phyloP scores from a whole-genome alignment of 331 rosid species.

The Ulmus americana region DNA sequence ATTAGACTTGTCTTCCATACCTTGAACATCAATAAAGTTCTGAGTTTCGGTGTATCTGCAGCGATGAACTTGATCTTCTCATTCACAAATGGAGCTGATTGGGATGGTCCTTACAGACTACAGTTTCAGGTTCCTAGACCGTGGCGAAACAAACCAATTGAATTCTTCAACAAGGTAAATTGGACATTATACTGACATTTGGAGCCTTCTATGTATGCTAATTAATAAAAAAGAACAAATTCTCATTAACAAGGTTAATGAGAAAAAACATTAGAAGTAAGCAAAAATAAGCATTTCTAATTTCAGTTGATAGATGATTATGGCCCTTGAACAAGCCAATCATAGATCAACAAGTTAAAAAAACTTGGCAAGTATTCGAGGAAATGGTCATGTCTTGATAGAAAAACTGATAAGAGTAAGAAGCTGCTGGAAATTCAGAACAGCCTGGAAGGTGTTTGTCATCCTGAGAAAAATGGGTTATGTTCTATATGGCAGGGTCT shows the following conservation, averaged over 20 bases:
- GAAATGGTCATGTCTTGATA: neutral
- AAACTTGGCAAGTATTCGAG: slow-evolving; percentile 1
- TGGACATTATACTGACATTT: slow-evolving; percentile 4
- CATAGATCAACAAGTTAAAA: neutral
- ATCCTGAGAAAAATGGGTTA: slow-evolving; percentile 2
- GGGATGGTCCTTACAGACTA: slow-evolving; percentile 91
- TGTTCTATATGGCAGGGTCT: slow-evolving; percentile 46
- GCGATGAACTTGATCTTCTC: slow-evolving; percentile 86
- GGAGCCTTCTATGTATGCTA: neutral
- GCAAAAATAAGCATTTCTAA: too few species aligned
- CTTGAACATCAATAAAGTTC: slow-evolving; percentile 1
- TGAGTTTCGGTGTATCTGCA: slow-evolving; percentile 20
- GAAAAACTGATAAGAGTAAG: neutral
- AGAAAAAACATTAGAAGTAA: too few species aligned
- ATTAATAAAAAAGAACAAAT: neutral
- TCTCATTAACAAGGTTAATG: too few species aligned
- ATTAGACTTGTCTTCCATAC: neutral
- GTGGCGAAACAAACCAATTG: slow-evolving; percentile 64
- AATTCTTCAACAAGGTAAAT: slow-evolving; percentile 70
- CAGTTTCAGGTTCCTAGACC: slow-evolving; percentile 67
- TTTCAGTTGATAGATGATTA: too few species aligned
- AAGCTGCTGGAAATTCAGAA: neutral
- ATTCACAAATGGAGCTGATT: slow-evolving; percentile 82
- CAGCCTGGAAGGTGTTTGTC: neutral
- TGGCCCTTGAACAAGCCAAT: neutral